These are phyloP conservation scores for Tulasnella sp. DNA, from an alignment of 768 basidiomycete species.

Conservation along the genomic window DNA sequence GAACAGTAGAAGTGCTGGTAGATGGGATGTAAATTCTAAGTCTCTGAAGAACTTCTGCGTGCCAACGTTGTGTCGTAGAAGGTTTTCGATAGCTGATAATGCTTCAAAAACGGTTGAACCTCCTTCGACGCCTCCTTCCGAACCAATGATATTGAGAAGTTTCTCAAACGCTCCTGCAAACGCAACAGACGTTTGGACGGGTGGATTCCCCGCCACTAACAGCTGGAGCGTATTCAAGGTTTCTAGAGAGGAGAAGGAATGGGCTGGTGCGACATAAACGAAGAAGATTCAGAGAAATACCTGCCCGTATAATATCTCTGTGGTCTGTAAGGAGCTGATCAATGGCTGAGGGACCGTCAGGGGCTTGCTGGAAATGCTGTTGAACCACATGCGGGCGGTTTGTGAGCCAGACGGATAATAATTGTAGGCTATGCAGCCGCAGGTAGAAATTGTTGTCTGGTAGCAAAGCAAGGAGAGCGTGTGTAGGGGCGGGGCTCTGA, in stretches of 20 bases:
- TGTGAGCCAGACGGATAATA: constrained; percentile 75
- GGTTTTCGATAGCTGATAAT: constrained; percentile 80
- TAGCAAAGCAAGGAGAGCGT: constrained; percentile 77
- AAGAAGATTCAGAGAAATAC: constrained; percentile 47
- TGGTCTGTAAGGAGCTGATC: constrained; percentile 68
- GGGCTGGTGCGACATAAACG: constrained; percentile 14
- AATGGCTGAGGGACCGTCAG: constrained; percentile 68
- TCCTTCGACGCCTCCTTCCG: constrained; percentile 91
- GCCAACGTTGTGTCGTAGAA: constrained; percentile 89
- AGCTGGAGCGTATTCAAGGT: constrained; percentile 79
- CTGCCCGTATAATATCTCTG: constrained; percentile 86
- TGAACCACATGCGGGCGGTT: constrained; percentile 84
- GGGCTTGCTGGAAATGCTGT: constrained; percentile 85
- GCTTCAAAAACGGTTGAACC: constrained; percentile 84
- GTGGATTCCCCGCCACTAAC: constrained; percentile 81
- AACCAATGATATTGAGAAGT: constrained; percentile 82
- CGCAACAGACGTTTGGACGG: constrained; percentile 95
- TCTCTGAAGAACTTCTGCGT: constrained; percentile 99
- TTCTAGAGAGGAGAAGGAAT: constrained; percentile 54
- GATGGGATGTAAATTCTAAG: constrained; percentile 68
- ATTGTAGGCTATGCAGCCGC: constrained; percentile 81
- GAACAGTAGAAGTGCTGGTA: constrained; percentile 72
- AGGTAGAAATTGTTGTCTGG: constrained; percentile 79
- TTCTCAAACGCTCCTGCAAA: constrained; percentile 98
- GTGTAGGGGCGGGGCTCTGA: constrained; percentile 62